A percentile compares a stretch with the other conserved stretches of the same genome.
These are phyloP conservation scores for Trichophyton rubrum DNA, from an alignment of 2,329 filamentous ascomycete genomes.

Conservation along the genomic window DNA sequence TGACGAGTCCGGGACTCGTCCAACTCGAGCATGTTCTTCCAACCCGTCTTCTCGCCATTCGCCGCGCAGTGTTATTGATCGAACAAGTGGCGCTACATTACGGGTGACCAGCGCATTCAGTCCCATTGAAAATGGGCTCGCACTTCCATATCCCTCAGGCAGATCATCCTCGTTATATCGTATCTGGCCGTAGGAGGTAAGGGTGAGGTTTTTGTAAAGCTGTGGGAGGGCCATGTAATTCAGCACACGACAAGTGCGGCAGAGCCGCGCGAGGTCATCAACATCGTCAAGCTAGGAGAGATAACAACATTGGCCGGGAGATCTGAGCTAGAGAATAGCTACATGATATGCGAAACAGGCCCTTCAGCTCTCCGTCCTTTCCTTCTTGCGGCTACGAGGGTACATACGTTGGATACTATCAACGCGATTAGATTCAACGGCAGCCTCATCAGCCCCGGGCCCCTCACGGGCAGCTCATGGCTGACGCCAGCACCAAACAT, in stretches of 20 bases:
- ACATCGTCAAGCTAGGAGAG: constrained; percentile 42
- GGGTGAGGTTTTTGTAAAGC: constrained; percentile 44
- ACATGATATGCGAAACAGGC: too few species aligned
- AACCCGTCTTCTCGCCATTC: constrained; percentile 46
- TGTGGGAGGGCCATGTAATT: constrained; percentile 54
- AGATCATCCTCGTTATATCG: constrained; percentile 43
- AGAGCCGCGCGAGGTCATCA: constrained; percentile 46
- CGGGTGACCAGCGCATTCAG: constrained; percentile 50
- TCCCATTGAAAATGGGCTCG: constrained; percentile 51
- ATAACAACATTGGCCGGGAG: neutral
- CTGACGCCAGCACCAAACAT: constrained; percentile 26
- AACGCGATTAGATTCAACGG: constrained; percentile 47
- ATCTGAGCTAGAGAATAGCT: too few species aligned
- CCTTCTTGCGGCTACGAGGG: neutral
- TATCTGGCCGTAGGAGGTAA: constrained; percentile 47
- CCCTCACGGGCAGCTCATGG: constrained; percentile 8
- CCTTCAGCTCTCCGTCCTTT: neutral
- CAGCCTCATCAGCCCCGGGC: constrained; percentile 29
- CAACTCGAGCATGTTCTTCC: constrained; percentile 45
- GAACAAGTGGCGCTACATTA: constrained; percentile 41
- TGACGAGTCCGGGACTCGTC: constrained; percentile 49
- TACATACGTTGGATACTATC: constrained; percentile 43
- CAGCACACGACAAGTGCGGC: constrained; percentile 48
- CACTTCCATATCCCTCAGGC: constrained; percentile 49
- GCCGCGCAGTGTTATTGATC: constrained; percentile 41